Evolutionary conservation across 768 basidiomycete species (phyloP).

Genomic region (Chalciporus piperatus): DNA sequence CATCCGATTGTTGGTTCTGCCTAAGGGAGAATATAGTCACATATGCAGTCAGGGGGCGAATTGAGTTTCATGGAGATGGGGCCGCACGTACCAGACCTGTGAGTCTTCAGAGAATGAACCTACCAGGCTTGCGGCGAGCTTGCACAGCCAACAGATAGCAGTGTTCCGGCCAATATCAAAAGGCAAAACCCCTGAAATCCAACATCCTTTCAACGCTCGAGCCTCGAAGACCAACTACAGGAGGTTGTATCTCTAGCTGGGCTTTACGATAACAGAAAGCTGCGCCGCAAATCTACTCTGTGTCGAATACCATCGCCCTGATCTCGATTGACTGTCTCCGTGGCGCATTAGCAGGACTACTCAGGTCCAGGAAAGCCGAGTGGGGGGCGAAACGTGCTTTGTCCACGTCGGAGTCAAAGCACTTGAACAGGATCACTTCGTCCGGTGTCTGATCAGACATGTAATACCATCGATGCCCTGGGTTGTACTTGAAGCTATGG

Average conservation of each 20-base stretch:
- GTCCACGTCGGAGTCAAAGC: conserved; percentile 41
- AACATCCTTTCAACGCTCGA: not conserved
- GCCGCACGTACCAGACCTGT: no score
- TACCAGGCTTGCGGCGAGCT: no score
- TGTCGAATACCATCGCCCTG: conserved; percentile 42
- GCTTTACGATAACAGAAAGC: not conserved
- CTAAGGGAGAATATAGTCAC: no score
- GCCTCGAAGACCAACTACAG: not conserved
- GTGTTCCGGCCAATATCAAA: no score
- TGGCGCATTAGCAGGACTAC: conserved; percentile 35
- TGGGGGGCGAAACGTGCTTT: conserved; percentile 43
- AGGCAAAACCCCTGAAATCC: no score
- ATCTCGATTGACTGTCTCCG: conserved; percentile 44
- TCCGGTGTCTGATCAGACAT: conserved; percentile 38
- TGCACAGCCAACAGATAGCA: no score
- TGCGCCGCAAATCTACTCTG: conserved; percentile 28
- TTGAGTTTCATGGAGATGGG: no score
- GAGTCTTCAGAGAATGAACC: no score
- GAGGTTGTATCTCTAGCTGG: not conserved
- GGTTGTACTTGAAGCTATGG: conserved; percentile 36
- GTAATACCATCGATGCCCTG: conserved; percentile 39
- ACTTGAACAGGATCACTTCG: conserved; percentile 44
- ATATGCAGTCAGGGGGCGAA: no score
- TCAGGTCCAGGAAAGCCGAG: conserved; percentile 38
- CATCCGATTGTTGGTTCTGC: no score